Percentiles rank a stretch among this genome's conserved stretches.
These are phyloP conservation scores for Penicillium paneum DNA, from an alignment of 2,329 filamentous ascomycete genomes.

Conservation along the genomic window DNA sequence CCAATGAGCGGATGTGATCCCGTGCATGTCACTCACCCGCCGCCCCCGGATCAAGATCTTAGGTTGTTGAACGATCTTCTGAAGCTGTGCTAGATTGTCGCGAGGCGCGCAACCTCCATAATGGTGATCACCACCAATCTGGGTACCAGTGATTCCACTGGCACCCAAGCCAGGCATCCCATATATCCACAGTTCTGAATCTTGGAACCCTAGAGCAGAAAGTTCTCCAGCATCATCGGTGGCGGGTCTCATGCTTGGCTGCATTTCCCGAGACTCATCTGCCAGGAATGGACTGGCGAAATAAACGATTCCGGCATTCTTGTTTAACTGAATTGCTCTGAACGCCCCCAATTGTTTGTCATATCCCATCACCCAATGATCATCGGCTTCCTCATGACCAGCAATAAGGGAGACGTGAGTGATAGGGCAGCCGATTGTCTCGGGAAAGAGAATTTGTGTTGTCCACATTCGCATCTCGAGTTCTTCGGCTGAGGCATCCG, in stretches of 20 bases:
- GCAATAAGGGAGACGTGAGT: conserved; percentile 70
- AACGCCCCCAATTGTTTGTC: conserved; percentile 75
- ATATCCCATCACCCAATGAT: conserved; percentile 74
- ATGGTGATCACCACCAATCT: conserved; percentile 17
- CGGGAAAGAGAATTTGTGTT: conserved; percentile 78
- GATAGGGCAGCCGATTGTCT: conserved; percentile 65
- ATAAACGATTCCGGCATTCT: conserved; percentile 73
- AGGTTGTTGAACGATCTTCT: conserved; percentile 44
- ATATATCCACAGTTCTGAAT: conserved; percentile 73
- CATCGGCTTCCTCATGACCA: conserved; percentile 53
- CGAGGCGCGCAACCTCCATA: conserved; percentile 14
- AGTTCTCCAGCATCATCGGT: conserved; percentile 68
- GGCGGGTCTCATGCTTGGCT: conserved; percentile 67
- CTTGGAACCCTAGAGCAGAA: conserved; percentile 69
- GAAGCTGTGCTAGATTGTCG: conserved; percentile 30
- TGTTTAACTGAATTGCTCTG: conserved; percentile 70
- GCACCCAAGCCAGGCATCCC: conserved; percentile 60
- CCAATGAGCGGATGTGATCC: conserved; percentile 69
- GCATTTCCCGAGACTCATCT: conserved; percentile 53
- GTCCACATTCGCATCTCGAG: conserved; percentile 76
- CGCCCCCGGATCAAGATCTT: conserved; percentile 69
- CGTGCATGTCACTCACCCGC: conserved; percentile 62
- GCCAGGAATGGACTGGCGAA: conserved; percentile 65
- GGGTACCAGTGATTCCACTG: conserved; percentile 7
- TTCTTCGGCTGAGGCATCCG: conserved; percentile 53